Evolutionary conservation across 2,329 filamentous ascomycete genomes (phyloP).

Genomic region (Hawksworthiomyces lignivorus): DNA sequence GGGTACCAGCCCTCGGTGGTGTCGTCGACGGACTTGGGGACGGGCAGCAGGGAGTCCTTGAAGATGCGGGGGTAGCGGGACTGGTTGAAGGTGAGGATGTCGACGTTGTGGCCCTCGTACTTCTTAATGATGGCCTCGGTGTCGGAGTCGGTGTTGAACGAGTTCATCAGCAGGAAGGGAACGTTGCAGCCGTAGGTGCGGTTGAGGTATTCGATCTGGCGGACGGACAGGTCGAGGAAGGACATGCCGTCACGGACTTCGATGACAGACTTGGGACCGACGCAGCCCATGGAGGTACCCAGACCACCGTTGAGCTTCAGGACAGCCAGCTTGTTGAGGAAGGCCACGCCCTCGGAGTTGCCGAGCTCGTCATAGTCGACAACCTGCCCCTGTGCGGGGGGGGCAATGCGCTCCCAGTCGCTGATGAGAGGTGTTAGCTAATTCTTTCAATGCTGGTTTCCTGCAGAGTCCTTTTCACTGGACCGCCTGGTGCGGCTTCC

Average conservation of each 20-base stretch:
- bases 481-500: too few relatives aligned
- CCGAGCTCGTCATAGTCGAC: conserved; percentile 88
- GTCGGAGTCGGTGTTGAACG: conserved; percentile 98
- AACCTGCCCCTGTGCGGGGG: conserved; percentile 87
- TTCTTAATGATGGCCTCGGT: conserved; percentile 99
- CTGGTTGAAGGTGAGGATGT: conserved; percentile 99
- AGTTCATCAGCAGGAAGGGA: conserved; percentile 99
- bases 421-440: conserved; percentile 37
- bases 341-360: conserved; percentile 84
- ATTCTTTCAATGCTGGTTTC: neutral
- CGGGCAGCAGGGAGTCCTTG: conserved; percentile 96
- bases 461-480: too few relatives aligned
- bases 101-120: conserved; percentile 99
- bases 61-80: conserved; percentile 95
- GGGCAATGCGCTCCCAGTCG: conserved; percentile 94
- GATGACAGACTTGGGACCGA: conserved; percentile 98
- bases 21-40: conserved; percentile 81
- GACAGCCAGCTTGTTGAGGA: conserved; percentile 94
- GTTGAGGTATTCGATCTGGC: conserved; percentile 99
- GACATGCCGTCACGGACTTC: conserved; percentile 99
- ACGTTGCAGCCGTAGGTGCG: conserved; percentile 96
- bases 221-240: conserved; percentile 96
- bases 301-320: conserved; percentile 99
- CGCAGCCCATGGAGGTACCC: conserved; percentile 98
- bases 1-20: conserved; percentile 97